These are phyloP conservation scores for Ceratocystis cacaofunesta DNA, from an alignment of 2,329 filamentous ascomycete genomes.

Conservation along the genomic window DNA sequence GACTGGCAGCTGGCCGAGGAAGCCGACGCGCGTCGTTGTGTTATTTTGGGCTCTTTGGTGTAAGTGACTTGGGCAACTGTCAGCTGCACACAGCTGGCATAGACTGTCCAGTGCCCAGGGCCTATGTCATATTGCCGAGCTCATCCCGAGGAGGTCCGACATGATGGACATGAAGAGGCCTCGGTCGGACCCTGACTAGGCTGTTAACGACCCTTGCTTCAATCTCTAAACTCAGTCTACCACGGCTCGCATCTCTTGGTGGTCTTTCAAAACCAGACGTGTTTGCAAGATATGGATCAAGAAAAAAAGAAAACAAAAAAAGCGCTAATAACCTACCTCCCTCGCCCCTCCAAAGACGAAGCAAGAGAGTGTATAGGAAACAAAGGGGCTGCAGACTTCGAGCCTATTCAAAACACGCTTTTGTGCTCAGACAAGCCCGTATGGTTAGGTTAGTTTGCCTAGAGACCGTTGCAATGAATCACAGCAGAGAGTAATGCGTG, in stretches of 20 bases:
- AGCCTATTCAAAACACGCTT: neutral
- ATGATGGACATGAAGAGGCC: neutral
- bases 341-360: neutral
- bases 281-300: neutral
- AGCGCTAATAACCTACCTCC: neutral
- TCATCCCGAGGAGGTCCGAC: neutral
- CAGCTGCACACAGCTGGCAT: neutral
- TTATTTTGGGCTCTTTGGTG: neutral
- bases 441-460: neutral
- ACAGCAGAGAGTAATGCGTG: too few relatives aligned
- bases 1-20: neutral
- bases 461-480: neutral
- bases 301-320: neutral
- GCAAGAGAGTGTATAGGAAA: neutral
- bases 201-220: neutral
- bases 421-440: slow-evolving; percentile 3
- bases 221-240: neutral
- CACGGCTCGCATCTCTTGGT: neutral
- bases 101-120: neutral
- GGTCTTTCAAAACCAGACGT: neutral
- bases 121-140: neutral
- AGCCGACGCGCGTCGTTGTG: neutral
- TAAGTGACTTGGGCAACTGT: neutral
- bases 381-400: neutral
- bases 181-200: too few relatives aligned